Base-by-base conservation (phyloP, 2,329 filamentous ascomycete species). In the Fusarium sp. region DNA sequence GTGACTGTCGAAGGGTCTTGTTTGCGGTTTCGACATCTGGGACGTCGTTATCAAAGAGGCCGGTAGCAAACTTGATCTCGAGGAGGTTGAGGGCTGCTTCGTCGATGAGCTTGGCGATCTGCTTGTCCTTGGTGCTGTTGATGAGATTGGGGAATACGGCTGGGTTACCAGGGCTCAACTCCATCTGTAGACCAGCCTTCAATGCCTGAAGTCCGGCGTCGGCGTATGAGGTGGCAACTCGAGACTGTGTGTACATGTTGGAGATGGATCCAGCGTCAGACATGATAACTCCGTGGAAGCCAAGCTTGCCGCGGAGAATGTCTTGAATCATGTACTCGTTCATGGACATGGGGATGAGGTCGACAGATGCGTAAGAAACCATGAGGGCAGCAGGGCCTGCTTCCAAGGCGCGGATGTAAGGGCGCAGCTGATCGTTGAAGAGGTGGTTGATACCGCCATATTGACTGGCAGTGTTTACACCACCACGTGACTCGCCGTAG, bases 211-310 rank as follows among this genome's bases (percentile, higher is more conserved):
- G 61, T 8, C 70, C 80, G 0, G 79, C 80, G 40, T 81, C 79
- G 1, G 60, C 62, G 8, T 66, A 65, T 10, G 80, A 81, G 9
- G 66, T 76, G 7, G 80, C 79, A 6, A 79, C 77, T 34, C 74
- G 76, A 7, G 78, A 80, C 34, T 78, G 72, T 0, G 74, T 76
- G 59, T 77, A 76, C 47, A 80, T 75, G 64, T 81, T 74, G 4
- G 71, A 47, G 35, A 82, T 76, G 8, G 76, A 78, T 14, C 72
- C 74, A 3, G 81, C 79, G 61, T 82, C 80, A 4, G 79, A 82
- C 77, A 82, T 81, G 66, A 82, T 74, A 13, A 82, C 66, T 0
- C 81, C 80, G 6, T 79, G 62, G 62, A 82, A 82, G 13, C 79
- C 80, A 5, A 82, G 64, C 16, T 76, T 79, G 3, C 69, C 70